A percentile compares a stretch with the other conserved stretches of the same genome.
Conservation (phyloP, 345 rosid species). For the Syzygium jambos region DNA sequence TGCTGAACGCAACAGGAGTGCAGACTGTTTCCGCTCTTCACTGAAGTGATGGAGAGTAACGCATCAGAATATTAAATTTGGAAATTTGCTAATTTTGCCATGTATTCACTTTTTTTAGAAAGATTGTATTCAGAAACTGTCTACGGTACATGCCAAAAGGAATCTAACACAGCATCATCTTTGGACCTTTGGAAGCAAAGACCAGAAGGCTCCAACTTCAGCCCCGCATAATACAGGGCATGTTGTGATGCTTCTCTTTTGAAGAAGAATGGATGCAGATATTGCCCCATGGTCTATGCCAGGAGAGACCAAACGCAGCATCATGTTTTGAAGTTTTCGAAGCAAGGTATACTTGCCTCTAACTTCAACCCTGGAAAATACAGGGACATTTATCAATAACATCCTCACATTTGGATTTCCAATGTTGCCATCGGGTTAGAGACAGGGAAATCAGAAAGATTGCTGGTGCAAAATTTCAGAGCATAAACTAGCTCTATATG, state of each 20-base stretch:
- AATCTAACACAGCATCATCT: background rate
- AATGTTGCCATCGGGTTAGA: background rate
- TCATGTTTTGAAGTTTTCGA: slow-evolving; percentile 32
- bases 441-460: slow-evolving; percentile 2
- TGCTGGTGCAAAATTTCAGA: background rate
- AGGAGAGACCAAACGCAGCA: slow-evolving; percentile 16
- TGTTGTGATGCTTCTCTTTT: background rate
- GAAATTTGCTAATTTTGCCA: background rate
- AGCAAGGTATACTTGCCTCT: slow-evolving; percentile 25
- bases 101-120: background rate
- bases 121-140: background rate
- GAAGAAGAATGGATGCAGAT: slow-evolving; percentile 10
- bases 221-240: background rate
- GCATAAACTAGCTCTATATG: background rate
- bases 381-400: slow-evolving; percentile 28
- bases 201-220: background rate
- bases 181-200: background rate
- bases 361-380: slow-evolving; percentile 48
- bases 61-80: background rate
- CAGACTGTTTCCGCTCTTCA: background rate
- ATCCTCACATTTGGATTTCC: slow-evolving; percentile 6
- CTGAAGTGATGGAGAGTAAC: background rate
- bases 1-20: background rate
- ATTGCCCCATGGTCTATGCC: slow-evolving; percentile 17
- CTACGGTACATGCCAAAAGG: background rate